A percentile compares a stretch with the other conserved stretches of the same genome.
Evolutionary conservation across 2,329 filamentous ascomycete species (phyloP).

Genomic region (Arthrobotrys entomopaga): DNA sequence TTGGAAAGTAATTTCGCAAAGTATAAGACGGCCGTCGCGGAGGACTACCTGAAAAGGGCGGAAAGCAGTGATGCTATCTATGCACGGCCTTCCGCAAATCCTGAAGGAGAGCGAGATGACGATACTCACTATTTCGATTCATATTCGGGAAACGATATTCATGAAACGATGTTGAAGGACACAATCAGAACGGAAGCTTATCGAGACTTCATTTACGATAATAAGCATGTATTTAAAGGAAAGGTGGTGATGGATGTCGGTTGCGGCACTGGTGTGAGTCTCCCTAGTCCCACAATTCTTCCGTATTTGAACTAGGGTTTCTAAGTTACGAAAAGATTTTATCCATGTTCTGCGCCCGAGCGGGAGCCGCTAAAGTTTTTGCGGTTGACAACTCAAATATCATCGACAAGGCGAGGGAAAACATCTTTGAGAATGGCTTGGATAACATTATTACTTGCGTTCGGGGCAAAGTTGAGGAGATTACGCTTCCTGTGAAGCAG

Average conservation of each 20-base stretch:
- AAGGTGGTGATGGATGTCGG: conserved; percentile 90
- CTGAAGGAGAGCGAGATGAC: conserved; percentile 64
- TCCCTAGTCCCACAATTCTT: conserved; percentile 61
- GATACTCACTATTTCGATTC: conserved; percentile 73
- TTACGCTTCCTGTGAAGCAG: conserved; percentile 77
- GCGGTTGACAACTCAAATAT: conserved; percentile 94
- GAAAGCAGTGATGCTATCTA: conserved; percentile 62
- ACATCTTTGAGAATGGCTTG: conserved; percentile 82
- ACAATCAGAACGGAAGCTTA: conserved; percentile 88
- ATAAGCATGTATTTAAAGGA: conserved; percentile 85
- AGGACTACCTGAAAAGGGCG: conserved; percentile 61
- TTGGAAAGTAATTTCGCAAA: conserved; percentile 63
- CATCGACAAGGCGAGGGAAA: conserved; percentile 84
- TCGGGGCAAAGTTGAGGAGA: conserved; percentile 87
- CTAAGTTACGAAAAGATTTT: conserved; percentile 68
- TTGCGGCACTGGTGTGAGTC: conserved; percentile 73
- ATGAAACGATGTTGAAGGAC: conserved; percentile 96
- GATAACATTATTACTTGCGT: conserved; percentile 79
- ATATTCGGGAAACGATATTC: conserved; percentile 83
- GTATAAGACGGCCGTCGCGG: conserved; percentile 62
- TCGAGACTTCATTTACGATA: conserved; percentile 91
- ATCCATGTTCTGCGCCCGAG: conserved; percentile 92
- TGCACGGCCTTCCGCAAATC: conserved; percentile 65
- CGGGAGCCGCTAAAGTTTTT: conserved; percentile 84
- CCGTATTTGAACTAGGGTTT: background rate